phyloP scores from a whole-genome alignment of 257 asterid species.

The Solanum habrochaites region DNA sequence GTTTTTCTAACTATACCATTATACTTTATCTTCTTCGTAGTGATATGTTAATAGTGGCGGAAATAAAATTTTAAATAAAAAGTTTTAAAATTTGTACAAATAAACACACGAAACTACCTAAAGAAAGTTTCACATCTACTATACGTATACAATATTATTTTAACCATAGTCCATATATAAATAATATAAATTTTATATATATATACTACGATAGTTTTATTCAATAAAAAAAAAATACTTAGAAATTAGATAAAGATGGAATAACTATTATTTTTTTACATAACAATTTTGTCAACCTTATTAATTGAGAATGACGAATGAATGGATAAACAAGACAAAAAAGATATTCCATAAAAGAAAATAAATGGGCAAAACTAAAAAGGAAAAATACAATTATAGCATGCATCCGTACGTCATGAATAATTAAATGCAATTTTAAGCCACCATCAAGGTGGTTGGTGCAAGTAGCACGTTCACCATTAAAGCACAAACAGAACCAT shows the following conservation, averaged over 20 bases:
- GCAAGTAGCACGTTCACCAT: background rate
- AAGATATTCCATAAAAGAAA: background rate
- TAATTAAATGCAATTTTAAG: background rate
- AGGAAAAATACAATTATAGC: background rate
- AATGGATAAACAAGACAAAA: background rate
- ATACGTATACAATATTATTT: too few relatives aligned
- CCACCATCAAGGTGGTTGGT: background rate
- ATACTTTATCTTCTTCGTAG: too few relatives aligned
- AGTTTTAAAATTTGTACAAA: too few relatives aligned
- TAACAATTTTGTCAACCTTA: too few relatives aligned
- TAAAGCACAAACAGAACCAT: background rate
- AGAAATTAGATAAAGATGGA: background rate
- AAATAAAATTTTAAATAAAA: too few relatives aligned
- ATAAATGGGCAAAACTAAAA: background rate
- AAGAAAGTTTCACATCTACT: too few relatives aligned
- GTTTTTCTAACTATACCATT: too few relatives aligned
- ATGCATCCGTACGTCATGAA: background rate
- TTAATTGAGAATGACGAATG: background rate
- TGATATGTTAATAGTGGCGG: fast-evolving
- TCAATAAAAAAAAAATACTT: too few relatives aligned
- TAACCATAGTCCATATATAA: too few relatives aligned
- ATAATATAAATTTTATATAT: too few relatives aligned
- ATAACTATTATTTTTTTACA: background rate
- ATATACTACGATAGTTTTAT: too few relatives aligned
- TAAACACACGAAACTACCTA: fast-evolving